Percentiles rank a stretch among this genome's conserved stretches.
Conservation (phyloP, 371 early-diverging fungal species). For the Dinochytrium kinnereticum region DNA sequence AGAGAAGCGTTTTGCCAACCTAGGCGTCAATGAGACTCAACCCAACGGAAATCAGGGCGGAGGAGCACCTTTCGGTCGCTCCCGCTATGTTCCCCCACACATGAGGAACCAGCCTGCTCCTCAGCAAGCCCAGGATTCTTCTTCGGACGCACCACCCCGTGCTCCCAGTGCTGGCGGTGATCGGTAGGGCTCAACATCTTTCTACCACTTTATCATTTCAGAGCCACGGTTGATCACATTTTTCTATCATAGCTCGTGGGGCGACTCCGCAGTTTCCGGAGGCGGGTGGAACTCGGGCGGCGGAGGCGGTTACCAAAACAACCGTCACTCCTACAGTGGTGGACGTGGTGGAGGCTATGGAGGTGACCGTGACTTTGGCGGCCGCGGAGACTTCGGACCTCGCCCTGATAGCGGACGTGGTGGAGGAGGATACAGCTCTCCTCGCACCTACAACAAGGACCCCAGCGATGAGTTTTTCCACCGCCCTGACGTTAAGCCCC, state of each 20-base stretch:
- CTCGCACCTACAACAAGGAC: conserved; percentile 56
- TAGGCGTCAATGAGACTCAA: conserved; percentile 27
- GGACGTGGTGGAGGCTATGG: conserved; percentile 52
- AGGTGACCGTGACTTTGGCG: conserved; percentile 41
- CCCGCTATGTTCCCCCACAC: conserved; percentile 33
- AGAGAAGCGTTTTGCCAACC: conserved; percentile 32
- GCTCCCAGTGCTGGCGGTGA: conserved; percentile 24
- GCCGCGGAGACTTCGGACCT: conserved; percentile 18
- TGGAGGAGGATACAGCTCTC: conserved; percentile 22
- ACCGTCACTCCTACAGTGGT: conserved; percentile 39
- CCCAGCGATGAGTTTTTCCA: conserved; percentile 55
- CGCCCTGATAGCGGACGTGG: conserved; percentile 20
- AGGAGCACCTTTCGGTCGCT: not conserved
- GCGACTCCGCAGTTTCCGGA: no score
- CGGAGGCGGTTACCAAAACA: conserved; percentile 16
- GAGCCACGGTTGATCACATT: not conserved
- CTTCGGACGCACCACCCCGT: conserved; percentile 8
- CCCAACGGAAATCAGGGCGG: conserved; percentile 12
- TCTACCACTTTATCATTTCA: not conserved
- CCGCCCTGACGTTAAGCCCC: conserved; percentile 55
- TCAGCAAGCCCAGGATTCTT: not conserved
- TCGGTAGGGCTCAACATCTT: conserved; percentile 14
- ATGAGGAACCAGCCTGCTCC: conserved; percentile 26
- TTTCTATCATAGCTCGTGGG: not conserved
- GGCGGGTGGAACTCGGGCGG: not conserved